Conservation (phyloP, 2,329 filamentous ascomycete species). For the Cercospora zeae-maydis region DNA sequence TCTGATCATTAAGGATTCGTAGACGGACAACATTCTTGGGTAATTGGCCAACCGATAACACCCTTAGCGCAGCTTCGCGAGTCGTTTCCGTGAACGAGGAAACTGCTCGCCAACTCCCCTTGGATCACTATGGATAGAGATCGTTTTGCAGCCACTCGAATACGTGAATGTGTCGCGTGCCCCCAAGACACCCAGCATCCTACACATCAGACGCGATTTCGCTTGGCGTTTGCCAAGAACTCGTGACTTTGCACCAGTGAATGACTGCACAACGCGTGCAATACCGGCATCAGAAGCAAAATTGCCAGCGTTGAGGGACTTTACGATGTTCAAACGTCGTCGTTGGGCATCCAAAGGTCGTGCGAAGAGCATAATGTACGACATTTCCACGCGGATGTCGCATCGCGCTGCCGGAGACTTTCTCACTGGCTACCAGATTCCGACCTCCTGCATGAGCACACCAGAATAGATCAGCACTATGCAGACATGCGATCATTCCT, state of each 20-base stretch:
- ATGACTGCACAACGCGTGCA: background rate
- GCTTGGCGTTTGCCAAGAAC: background rate
- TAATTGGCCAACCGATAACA: background rate
- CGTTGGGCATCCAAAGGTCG: slow-evolving; percentile 6
- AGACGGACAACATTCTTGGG: background rate
- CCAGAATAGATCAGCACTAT: slow-evolving; percentile 7
- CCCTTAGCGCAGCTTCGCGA: background rate
- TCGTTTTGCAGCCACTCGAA: background rate
- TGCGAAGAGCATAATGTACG: slow-evolving; percentile 5
- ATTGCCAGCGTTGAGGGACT: slow-evolving; percentile 5
- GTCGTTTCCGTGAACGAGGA: background rate
- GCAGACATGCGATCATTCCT: background rate
- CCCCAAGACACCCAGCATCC: background rate
- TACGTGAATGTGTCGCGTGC: background rate
- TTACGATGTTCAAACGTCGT: background rate
- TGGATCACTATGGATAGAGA: background rate
- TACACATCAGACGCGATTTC: background rate
- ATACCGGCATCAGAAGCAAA: slow-evolving; percentile 8
- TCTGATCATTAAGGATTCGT: background rate
- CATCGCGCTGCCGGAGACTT: background rate
- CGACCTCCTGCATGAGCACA: background rate
- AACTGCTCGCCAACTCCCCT: background rate
- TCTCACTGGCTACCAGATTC: background rate
- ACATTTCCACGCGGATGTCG: slow-evolving; percentile 1
- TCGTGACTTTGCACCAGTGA: background rate